Percentiles rank a stretch among this genome's conserved stretches.
phyloP scores from a whole-genome alignment of 495 filamentous ascomycete genomes.

The Podospora anserina region DNA sequence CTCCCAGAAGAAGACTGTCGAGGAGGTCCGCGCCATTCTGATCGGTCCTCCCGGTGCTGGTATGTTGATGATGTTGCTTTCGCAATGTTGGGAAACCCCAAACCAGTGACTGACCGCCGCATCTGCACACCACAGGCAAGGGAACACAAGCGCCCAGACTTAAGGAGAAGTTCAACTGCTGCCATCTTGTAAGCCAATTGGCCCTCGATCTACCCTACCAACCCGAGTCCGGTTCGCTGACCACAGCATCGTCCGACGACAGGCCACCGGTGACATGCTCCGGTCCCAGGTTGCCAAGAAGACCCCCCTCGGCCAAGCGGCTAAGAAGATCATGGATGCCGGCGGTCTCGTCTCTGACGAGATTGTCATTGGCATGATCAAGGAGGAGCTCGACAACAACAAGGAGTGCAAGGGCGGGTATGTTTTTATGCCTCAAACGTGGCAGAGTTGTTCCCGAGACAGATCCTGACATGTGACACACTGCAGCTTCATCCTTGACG shows the following conservation, averaged over 20 bases:
- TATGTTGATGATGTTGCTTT: conserved; percentile 45
- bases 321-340: conserved; percentile 99
- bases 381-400: conserved; percentile 91
- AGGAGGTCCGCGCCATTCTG: conserved; percentile 87
- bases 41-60: conserved; percentile 98
- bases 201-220: conserved; percentile 9
- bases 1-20: conserved; percentile 43
- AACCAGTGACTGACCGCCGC: conserved; percentile 14
- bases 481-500: conserved; percentile 93
- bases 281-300: conserved; percentile 98
- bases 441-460: not conserved
- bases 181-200: conserved; percentile 76
- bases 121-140: conserved; percentile 66
- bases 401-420: conserved; percentile 95
- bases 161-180: conserved; percentile 94
- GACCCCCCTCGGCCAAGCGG: conserved; percentile 88
- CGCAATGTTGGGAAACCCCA: not conserved
- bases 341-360: conserved; percentile 97
- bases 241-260: conserved; percentile 7
- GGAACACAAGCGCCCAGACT: conserved; percentile 97
- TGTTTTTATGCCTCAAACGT: conserved; percentile 27
- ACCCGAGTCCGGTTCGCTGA: conserved; percentile 8
- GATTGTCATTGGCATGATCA: conserved; percentile 99
- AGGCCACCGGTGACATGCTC: conserved; percentile 99
- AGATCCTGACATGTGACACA: conserved; percentile 9